Evolutionary conservation across 176 grass and related monocot species (phyloP).

Genomic region (Saccharum officinarum): DNA sequence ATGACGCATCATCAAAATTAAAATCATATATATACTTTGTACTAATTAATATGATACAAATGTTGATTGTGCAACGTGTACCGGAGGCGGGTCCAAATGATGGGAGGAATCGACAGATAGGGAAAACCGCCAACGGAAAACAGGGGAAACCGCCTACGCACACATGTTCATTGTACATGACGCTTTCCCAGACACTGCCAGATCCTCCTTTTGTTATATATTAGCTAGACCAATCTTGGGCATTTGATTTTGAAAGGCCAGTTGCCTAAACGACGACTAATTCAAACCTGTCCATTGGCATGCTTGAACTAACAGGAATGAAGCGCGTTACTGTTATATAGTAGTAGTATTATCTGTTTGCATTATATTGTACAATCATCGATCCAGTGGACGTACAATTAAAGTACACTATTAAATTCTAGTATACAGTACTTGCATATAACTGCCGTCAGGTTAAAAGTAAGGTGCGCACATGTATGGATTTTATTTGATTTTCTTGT

Average conservation of each 20-base stretch:
- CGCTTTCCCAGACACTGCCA: not conserved
- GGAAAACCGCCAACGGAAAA: not conserved
- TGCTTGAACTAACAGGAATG: not conserved
- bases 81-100: not conserved
- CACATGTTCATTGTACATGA: not conserved
- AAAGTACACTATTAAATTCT: not conserved
- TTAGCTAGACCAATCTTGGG: not conserved
- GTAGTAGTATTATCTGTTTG: too few species aligned
- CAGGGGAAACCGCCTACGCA: not conserved
- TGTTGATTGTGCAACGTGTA: not conserved
- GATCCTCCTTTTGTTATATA: accelerated
- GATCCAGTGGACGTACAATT: not conserved
- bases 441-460: not conserved
- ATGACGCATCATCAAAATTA: not conserved
- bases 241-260: not conserved
- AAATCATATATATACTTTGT: not conserved
- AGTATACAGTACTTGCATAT: not conserved
- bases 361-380: not conserved
- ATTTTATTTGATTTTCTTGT: not conserved
- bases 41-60: not conserved
- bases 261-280: not conserved
- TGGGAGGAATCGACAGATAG: not conserved
- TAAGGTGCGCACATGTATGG: not conserved
- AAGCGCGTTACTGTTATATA: not conserved
- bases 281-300: not conserved